Base-by-base conservation (phyloP, 306 rosid genomes). In the Purshia tridentata region DNA sequence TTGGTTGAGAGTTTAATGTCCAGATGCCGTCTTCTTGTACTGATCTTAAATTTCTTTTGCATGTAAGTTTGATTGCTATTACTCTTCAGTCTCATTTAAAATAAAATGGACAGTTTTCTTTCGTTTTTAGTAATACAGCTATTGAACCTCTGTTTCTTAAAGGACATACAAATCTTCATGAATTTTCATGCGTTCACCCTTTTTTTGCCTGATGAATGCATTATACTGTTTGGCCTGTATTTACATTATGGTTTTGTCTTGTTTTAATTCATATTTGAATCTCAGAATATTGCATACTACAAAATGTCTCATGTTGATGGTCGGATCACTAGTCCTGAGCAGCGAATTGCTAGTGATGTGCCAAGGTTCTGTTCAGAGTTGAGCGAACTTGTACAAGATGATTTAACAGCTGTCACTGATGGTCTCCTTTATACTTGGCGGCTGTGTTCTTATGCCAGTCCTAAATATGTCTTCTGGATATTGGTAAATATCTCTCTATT, bases 381-480 rank as follows among this genome's bases (percentile, higher is more conserved):
- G 85, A 95, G 99, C 84, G 99, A 95, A 85, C 85, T 95, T 57
- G 91, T 95, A 70, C 99, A 95, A 70, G 99, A 95, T 83, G 99
- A 95, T 84, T 84, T 95, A 63, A 87, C 85, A 22, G 99, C 99
- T 53, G 96, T 95, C 49, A 78, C 89, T 72, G 99, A 95, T 85
- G 98, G 96, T 67, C 74, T 95, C 50, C 89, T 91, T 44, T 95
- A 95, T 87, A 91, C 98, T 51, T 89, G 97, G 98, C 88, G 98
- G 63, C 82, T 95, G 67, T 95, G 98, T 79, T 95, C 99, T 62
- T 95, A 95, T 86, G 96, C 99, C 48, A 95, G 99, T 86, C 99
- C 99, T 66, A 95, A 95, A 88, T 95, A 95, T 77, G 89, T 95
- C 86, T 77, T 91, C 78, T 91, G 98, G 98, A 95, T 95, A 75